Percentiles rank a stretch among this genome's conserved stretches.
These are phyloP conservation scores for Bremia lactucae DNA, from an alignment of 352 stramenopile genomes.

Conservation along the genomic window DNA sequence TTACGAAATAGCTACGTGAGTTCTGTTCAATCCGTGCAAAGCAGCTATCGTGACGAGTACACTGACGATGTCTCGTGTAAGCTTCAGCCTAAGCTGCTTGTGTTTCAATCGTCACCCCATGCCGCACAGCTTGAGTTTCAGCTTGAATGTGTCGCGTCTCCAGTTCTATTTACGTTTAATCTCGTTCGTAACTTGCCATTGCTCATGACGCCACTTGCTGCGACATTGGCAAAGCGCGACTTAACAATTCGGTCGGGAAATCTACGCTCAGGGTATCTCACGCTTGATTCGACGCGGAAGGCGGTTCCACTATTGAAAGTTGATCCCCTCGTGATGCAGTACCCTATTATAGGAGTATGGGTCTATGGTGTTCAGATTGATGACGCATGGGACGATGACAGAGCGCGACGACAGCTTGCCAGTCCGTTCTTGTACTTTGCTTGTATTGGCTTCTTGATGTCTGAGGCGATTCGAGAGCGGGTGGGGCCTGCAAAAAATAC, in stretches of 20 bases:
- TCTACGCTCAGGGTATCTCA: conserved; percentile 50
- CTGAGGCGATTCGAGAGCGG: conserved; percentile 45
- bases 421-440: conserved; percentile 51
- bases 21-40: conserved; percentile 21
- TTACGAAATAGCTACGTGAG: conserved; percentile 23
- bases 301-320: conserved; percentile 62
- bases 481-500: conserved; percentile 39
- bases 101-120: conserved; percentile 26
- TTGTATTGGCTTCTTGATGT: conserved; percentile 44
- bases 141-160: conserved; percentile 26
- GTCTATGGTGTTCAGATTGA: conserved; percentile 52
- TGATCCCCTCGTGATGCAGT: conserved; percentile 54
- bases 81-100: conserved; percentile 28
- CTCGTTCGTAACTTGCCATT: conserved; percentile 62
- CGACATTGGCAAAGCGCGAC: conserved; percentile 43
- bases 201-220: conserved; percentile 63
- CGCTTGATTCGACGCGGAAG: conserved; percentile 63
- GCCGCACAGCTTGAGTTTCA: conserved; percentile 35
- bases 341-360: conserved; percentile 64
- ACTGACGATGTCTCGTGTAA: conserved; percentile 22
- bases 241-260: conserved; percentile 24
- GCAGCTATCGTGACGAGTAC: conserved; percentile 27
- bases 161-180: conserved; percentile 37
- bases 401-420: conserved; percentile 21
- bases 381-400: conserved; percentile 35